Percentiles rank a stretch among this genome's conserved stretches.
Evolutionary conservation across 1,139 yeast genomes (phyloP).

Genomic region (Sugiyamaella xylanicola): DNA sequence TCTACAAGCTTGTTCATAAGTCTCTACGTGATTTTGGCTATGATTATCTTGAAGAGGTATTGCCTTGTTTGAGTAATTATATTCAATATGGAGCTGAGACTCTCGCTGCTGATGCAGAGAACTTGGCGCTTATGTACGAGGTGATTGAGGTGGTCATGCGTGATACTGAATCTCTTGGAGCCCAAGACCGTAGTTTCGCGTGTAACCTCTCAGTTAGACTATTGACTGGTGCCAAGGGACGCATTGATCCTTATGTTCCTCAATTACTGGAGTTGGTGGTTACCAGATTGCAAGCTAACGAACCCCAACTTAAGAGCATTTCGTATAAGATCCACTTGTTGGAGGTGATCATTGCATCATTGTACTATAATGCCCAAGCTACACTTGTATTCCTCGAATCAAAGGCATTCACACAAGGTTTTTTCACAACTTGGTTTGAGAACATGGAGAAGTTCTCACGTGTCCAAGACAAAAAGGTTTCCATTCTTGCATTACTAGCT

Average conservation of each 20-base stretch:
- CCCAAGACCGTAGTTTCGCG: slow-evolving; percentile 53
- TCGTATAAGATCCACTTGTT: slow-evolving; percentile 58
- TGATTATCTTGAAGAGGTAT: slow-evolving; percentile 73
- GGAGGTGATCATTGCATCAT: slow-evolving; percentile 66
- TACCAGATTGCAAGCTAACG: slow-evolving; percentile 34
- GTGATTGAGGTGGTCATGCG: slow-evolving; percentile 43
- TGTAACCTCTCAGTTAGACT: slow-evolving; percentile 60
- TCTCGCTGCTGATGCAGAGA: slow-evolving; percentile 45
- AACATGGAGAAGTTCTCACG: slow-evolving; percentile 60
- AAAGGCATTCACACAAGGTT: slow-evolving; percentile 49
- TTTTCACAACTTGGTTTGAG: slow-evolving; percentile 72
- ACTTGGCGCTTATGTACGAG: slow-evolving; percentile 35
- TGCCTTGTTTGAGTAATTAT: slow-evolving; percentile 75
- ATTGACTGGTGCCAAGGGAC: slow-evolving; percentile 49
- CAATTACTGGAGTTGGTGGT: slow-evolving; percentile 45
- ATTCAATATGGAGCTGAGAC: slow-evolving; percentile 68
- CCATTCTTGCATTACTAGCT: slow-evolving; percentile 65
- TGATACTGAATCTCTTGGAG: slow-evolving; percentile 49
- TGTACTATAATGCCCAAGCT: slow-evolving; percentile 61
- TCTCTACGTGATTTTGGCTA: slow-evolving; percentile 56
- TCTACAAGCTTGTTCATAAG: slow-evolving; percentile 58
- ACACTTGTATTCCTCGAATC: slow-evolving; percentile 59
- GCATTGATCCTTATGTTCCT: slow-evolving; percentile 48
- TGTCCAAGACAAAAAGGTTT: slow-evolving; percentile 79
- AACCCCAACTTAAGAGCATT: slow-evolving; percentile 39